phyloP scores from a whole-genome alignment of 495 filamentous ascomycete species.

The Letharia lupina region DNA sequence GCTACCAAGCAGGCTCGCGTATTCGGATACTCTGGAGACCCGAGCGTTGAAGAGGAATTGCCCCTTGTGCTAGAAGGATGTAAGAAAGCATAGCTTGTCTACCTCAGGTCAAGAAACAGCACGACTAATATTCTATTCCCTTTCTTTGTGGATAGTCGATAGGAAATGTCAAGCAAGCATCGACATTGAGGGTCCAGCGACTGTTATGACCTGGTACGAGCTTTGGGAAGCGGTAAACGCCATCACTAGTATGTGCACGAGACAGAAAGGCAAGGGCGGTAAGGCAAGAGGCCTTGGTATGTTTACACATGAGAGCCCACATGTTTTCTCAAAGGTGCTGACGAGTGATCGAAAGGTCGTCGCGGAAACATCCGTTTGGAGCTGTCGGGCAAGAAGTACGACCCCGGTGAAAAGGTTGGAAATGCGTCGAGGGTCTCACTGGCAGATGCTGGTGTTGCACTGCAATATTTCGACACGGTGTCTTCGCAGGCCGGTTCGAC shows the following conservation, averaged over 20 bases:
- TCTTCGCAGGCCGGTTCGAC: background rate
- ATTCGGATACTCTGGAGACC: background rate
- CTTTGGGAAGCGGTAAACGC: background rate
- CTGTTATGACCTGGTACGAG: background rate
- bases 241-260: background rate
- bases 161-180: background rate
- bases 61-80: background rate
- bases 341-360: background rate
- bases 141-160: background rate
- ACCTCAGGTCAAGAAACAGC: background rate
- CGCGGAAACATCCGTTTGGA: background rate
- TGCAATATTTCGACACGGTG: background rate
- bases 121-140: background rate
- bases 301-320: background rate
- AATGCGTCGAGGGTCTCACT: background rate
- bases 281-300: background rate
- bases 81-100: background rate
- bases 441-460: background rate
- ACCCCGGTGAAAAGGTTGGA: background rate
- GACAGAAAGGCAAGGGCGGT: background rate
- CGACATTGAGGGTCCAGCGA: conserved; percentile 1
- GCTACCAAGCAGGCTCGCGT: background rate
- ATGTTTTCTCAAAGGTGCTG: background rate
- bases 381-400: background rate
- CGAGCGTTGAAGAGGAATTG: background rate